Evolutionary conservation across 2,329 filamentous ascomycete genomes (phyloP).

Genomic region (Arthroderma uncinatum): DNA sequence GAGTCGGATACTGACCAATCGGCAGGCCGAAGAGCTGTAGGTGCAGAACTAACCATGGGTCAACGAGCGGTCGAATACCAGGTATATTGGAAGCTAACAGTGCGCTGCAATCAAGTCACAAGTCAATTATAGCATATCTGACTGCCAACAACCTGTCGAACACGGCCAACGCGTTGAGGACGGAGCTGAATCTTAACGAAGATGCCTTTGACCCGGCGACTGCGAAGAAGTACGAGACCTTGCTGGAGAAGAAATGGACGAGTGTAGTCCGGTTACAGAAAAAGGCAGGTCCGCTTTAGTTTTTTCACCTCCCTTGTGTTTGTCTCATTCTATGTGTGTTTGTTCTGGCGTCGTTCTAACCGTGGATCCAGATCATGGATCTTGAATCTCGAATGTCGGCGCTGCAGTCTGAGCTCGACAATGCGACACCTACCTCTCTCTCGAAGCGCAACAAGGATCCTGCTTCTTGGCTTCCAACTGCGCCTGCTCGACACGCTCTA

Average conservation of each 20-base stretch:
- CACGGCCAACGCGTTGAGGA: constrained; percentile 59
- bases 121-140: constrained; percentile 85
- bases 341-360: too few species aligned
- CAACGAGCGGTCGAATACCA: too few species aligned
- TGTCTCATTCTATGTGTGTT: background rate
- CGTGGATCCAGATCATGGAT: constrained; percentile 65
- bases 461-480: constrained; percentile 71
- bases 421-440: constrained; percentile 65
- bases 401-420: constrained; percentile 75
- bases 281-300: constrained; percentile 50
- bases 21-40: constrained; percentile 55
- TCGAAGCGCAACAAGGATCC: constrained; percentile 75
- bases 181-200: constrained; percentile 59
- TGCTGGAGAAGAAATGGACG: constrained; percentile 98
- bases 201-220: constrained; percentile 62
- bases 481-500: constrained; percentile 68
- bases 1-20: constrained; percentile 63
- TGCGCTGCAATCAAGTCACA: constrained; percentile 57
- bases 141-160: constrained; percentile 59
- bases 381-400: constrained; percentile 63
- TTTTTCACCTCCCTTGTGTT: background rate
- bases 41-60: constrained; percentile 1
- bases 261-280: constrained; percentile 90
- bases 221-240: constrained; percentile 83
- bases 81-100: constrained; percentile 11